Conservation (phyloP, 345 rosid genomes). For the Eucalyptus victrix region DNA sequence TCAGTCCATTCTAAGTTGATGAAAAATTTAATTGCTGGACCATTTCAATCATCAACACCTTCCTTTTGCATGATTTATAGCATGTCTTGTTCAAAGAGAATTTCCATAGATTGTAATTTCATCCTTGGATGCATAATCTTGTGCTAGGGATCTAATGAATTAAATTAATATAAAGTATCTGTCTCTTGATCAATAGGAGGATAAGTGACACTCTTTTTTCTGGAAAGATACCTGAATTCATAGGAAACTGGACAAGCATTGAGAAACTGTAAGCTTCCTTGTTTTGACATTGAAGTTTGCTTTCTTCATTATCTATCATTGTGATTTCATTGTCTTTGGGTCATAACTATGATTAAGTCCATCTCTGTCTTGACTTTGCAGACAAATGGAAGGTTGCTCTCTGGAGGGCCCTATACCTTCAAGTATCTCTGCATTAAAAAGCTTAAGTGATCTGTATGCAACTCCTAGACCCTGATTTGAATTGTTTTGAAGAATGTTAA, state of each 20-base stretch:
- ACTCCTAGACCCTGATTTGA: not conserved
- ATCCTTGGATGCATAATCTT: not conserved
- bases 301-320: not conserved
- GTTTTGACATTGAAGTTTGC: not conserved
- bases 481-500: not conserved
- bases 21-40: not conserved
- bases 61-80: not conserved
- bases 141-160: not conserved
- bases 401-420: constrained; percentile 80
- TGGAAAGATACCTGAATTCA: constrained; percentile 58
- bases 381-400: constrained; percentile 69
- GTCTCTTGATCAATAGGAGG: constrained; percentile 35
- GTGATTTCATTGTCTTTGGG: not conserved
- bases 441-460: constrained; percentile 66
- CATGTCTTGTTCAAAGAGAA: not conserved
- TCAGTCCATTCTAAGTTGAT: not conserved
- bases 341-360: not conserved
- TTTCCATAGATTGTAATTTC: not conserved
- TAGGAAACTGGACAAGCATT: constrained; percentile 48
- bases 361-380: constrained; percentile 7
- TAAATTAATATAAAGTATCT: not conserved
- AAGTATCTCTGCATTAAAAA: constrained; percentile 44
- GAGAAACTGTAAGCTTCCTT: constrained; percentile 49
- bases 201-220: constrained; percentile 61
- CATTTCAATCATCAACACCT: not conserved